phyloP scores from a whole-genome alignment of 352 stramenopile genomes.

The Phytophthora fragariae region DNA sequence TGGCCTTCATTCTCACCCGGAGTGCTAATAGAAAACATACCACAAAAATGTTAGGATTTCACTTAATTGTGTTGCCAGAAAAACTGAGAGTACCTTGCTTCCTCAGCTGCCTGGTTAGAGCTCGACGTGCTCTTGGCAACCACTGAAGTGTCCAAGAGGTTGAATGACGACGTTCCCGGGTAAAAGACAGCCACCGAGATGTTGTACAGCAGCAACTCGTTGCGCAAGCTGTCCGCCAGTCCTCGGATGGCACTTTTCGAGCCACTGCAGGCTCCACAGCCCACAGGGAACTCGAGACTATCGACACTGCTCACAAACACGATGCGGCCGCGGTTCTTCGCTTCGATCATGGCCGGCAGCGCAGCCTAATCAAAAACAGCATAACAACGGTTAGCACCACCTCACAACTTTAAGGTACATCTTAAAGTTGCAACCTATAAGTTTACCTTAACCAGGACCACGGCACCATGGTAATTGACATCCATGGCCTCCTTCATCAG shows the following conservation, averaged over 20 bases:
- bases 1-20: conserved; percentile 16
- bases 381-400: conserved; percentile 3
- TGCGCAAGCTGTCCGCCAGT: conserved; percentile 91
- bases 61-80: not conserved
- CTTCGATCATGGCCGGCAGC: conserved; percentile 67
- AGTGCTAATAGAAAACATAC: conserved; percentile 9
- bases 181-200: conserved; percentile 91
- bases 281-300: conserved; percentile 72
- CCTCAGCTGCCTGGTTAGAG: conserved; percentile 11
- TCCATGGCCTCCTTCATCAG: conserved; percentile 57
- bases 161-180: conserved; percentile 69
- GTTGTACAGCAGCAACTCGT: conserved; percentile 75
- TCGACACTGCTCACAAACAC: conserved; percentile 67
- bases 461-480: conserved; percentile 67
- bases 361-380: conserved; percentile 38
- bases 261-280: conserved; percentile 89
- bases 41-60: not conserved
- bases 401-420: not conserved
- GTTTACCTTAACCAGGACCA: conserved; percentile 63
- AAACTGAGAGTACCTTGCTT: conserved; percentile 17
- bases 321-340: conserved; percentile 47
- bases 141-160: conserved; percentile 27
- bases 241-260: conserved; percentile 92
- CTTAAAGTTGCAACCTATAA: conserved; percentile 1
- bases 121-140: conserved; percentile 3